Conservation (phyloP, 352 stramenopile genomes). For the Phytophthora quininea region DNA sequence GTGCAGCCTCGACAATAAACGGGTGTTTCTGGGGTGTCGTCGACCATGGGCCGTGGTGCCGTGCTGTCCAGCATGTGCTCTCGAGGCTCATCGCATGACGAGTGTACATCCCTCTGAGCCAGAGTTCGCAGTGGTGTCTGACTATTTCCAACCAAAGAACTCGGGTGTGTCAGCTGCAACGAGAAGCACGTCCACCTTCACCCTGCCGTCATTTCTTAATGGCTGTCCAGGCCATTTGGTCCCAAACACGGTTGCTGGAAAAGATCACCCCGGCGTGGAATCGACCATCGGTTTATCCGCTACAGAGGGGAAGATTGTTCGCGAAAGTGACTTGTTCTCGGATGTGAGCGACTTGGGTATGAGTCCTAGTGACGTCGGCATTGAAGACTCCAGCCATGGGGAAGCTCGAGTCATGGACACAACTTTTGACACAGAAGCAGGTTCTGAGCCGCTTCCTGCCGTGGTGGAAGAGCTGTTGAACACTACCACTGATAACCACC, state of each 20-base stretch:
- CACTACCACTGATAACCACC: neutral
- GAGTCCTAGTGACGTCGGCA: slow-evolving; percentile 4
- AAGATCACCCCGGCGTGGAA: neutral
- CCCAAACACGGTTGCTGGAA: neutral
- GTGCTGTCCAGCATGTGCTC: slow-evolving; percentile 45
- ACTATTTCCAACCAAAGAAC: slow-evolving; percentile 6
- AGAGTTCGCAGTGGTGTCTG: slow-evolving; percentile 31
- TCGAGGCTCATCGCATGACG: slow-evolving; percentile 40
- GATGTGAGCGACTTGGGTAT: slow-evolving; percentile 1
- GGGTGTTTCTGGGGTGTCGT: slow-evolving; percentile 28
- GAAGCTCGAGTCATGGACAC: neutral
- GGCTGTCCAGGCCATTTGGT: neutral
- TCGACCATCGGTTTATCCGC: neutral
- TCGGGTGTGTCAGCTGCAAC: neutral
- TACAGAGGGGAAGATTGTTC: neutral
- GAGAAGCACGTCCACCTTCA: neutral
- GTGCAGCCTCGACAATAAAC: slow-evolving; percentile 16
- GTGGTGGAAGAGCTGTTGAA: slow-evolving; percentile 8
- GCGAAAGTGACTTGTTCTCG: slow-evolving; percentile 1
- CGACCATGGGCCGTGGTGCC: slow-evolving; percentile 21
- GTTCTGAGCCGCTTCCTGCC: slow-evolving; percentile 1
- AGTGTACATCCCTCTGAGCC: slow-evolving; percentile 28
- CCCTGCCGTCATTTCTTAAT: neutral
- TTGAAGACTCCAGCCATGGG: neutral
- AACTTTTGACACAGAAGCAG: neutral